phyloP scores from a whole-genome alignment of 148 eudicot species.

The Camellia japonica region DNA sequence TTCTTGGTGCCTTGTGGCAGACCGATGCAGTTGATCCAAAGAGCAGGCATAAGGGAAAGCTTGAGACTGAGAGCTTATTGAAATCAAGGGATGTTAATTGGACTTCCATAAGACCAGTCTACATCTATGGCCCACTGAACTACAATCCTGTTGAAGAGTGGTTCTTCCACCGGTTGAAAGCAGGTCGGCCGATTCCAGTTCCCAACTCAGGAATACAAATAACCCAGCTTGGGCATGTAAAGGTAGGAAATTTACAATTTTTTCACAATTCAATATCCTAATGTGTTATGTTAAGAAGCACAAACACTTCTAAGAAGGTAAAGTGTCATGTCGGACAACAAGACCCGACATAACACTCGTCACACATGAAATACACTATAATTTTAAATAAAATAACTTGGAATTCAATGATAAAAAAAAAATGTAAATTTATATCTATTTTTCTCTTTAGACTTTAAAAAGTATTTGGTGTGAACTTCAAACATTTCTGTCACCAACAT shows the following conservation, averaged over 20 bases:
- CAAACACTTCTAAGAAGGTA: no score
- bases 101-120: slow-evolving; percentile 91
- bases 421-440: no score
- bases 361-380: no score
- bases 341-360: no score
- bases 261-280: neutral
- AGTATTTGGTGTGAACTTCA: neutral
- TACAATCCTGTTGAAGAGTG: slow-evolving; percentile 99
- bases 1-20: slow-evolving; percentile 29
- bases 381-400: no score
- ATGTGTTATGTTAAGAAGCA: neutral
- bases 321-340: no score
- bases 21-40: slow-evolving; percentile 94
- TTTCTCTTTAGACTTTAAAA: no score
- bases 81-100: slow-evolving; percentile 61
- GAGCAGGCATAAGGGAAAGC: slow-evolving; percentile 99
- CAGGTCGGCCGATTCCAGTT: slow-evolving; percentile 95
- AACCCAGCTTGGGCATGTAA: slow-evolving; percentile 92
- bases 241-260: slow-evolving; percentile 41
- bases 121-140: slow-evolving; percentile 97
- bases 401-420: no score
- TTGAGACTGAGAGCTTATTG: slow-evolving; percentile 80
- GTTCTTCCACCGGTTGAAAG: slow-evolving; percentile 97
- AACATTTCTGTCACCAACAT: neutral
- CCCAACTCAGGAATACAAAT: slow-evolving; percentile 85